These are phyloP conservation scores for Psilocybe azurescens DNA, from an alignment of 768 basidiomycete genomes.

Conservation along the genomic window DNA sequence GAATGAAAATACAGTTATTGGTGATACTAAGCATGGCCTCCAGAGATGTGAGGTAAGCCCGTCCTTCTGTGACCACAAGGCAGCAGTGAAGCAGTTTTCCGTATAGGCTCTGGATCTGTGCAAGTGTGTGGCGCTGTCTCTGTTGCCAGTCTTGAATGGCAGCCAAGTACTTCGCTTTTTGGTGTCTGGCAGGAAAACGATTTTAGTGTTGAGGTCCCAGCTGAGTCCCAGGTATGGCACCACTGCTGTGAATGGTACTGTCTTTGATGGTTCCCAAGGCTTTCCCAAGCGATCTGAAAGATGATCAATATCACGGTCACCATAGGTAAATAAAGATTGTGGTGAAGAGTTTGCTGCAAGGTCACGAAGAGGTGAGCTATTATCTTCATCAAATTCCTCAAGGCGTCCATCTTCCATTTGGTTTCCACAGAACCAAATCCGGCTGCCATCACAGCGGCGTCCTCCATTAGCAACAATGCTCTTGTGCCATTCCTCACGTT, in stretches of 20 bases:
- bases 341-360: background rate
- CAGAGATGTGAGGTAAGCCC: slow-evolving; percentile 44
- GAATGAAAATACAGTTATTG: slow-evolving; percentile 35
- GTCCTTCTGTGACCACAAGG: slow-evolving; percentile 33
- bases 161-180: slow-evolving; percentile 28
- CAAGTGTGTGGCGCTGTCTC: slow-evolving; percentile 28
- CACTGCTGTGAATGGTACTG: background rate
- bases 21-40: slow-evolving; percentile 39
- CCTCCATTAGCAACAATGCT: background rate
- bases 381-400: background rate
- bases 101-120: slow-evolving; percentile 40
- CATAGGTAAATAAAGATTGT: background rate
- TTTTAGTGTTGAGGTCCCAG: slow-evolving; percentile 26
- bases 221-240: slow-evolving; percentile 27
- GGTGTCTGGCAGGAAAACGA: slow-evolving; percentile 18
- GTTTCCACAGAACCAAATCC: background rate
- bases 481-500: background rate
- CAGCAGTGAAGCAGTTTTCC: slow-evolving; percentile 44
- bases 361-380: background rate
- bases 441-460: background rate
- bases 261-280: background rate
- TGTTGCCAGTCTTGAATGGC: slow-evolving; percentile 33
- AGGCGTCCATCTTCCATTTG: background rate
- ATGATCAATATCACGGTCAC: background rate
- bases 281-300: background rate